phyloP scores from a whole-genome alignment of 306 rosid species.

The Aeschynomene evenia region DNA sequence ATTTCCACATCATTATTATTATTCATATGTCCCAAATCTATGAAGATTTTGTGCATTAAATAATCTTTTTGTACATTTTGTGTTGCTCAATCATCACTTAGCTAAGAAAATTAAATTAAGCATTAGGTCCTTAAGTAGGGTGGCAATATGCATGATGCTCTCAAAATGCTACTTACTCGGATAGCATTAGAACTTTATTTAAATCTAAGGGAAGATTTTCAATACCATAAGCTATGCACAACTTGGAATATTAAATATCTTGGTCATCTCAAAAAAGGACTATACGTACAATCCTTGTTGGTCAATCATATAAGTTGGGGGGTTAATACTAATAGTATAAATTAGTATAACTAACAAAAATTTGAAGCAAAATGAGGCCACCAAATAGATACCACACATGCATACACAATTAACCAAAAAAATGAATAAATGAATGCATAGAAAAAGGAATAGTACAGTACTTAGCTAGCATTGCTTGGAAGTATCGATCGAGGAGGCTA shows the following conservation, averaged over 20 bases:
- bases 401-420: too few species aligned
- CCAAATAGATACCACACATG: not conserved
- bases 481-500: not conserved
- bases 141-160: constrained; percentile 18
- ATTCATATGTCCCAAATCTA: not conserved
- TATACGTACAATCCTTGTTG: not conserved
- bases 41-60: not conserved
- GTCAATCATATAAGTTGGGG: not conserved
- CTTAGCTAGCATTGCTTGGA: not conserved
- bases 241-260: not conserved
- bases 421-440: not conserved
- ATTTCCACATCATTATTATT: too few species aligned
- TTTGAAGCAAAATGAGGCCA: not conserved
- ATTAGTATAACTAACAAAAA: too few species aligned
- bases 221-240: constrained; percentile 15
- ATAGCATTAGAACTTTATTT: not conserved
- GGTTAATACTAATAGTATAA: too few species aligned
- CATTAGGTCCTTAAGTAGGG: not conserved
- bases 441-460: not conserved
- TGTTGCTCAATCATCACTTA: not conserved
- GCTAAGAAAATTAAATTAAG: not conserved
- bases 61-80: not conserved
- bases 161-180: not conserved
- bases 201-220: constrained; percentile 9
- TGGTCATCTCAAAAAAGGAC: not conserved